These are phyloP conservation scores for Alternaria gansuensis DNA, from an alignment of 2,329 filamentous ascomycete species.

Conservation along the genomic window DNA sequence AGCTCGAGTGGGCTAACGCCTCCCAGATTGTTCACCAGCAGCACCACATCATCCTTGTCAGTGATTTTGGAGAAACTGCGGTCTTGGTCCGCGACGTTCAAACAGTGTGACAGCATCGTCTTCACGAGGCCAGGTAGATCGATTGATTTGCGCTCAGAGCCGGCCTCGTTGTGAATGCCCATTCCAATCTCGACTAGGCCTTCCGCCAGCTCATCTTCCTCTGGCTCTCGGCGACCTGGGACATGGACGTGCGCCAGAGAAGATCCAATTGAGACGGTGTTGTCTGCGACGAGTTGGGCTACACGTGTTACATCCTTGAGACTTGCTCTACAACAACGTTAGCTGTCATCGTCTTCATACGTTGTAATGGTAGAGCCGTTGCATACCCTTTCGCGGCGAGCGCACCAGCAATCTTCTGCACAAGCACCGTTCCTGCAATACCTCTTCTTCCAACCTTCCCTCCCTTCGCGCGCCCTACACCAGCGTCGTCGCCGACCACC, in stretches of 20 bases:
- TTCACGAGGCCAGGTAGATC: conserved; percentile 58
- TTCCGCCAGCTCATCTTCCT: conserved; percentile 66
- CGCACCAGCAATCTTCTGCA: conserved; percentile 90
- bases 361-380: neutral
- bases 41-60: conserved; percentile 68
- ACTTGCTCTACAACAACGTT: conserved; percentile 46
- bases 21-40: conserved; percentile 79
- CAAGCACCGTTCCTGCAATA: conserved; percentile 88
- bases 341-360: conserved; percentile 10
- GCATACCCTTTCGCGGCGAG: conserved; percentile 74
- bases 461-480: conserved; percentile 79
- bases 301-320: conserved; percentile 77
- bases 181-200: conserved; percentile 74
- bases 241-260: conserved; percentile 93
- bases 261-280: conserved; percentile 84
- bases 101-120: conserved; percentile 71
- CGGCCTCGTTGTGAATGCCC: conserved; percentile 77
- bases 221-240: conserved; percentile 73
- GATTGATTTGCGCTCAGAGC: conserved; percentile 53
- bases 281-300: conserved; percentile 75
- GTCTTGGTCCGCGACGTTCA: conserved; percentile 71
- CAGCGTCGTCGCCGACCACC: conserved; percentile 90
- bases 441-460: conserved; percentile 94
- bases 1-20: conserved; percentile 77
- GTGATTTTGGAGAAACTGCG: conserved; percentile 73